Base-by-base conservation (phyloP, 345 rosid species). In the Ceriops zippeliana region DNA sequence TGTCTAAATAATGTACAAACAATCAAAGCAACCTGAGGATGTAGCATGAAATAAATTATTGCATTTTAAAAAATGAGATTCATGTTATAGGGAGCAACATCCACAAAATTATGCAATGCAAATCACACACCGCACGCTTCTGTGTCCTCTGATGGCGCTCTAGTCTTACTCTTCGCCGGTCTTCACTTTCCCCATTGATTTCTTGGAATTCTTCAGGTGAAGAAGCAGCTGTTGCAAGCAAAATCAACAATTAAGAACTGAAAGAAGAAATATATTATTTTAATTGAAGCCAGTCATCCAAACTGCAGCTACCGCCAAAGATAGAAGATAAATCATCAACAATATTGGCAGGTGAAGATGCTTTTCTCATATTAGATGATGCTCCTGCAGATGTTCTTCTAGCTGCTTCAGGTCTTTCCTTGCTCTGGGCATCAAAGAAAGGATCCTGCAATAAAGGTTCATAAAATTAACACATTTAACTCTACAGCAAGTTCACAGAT, bases 81-180 rank as follows among this genome's bases (percentile, higher is more conserved):
- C 27, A 8, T 6, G 26, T 38, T 31, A 61, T 30, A 1, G 24
- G 8, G 6, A 75, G 42, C 31, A 51, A 78, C 42, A 46, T 35
- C 46, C 69, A 65, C 54, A 21, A 64, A 74, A 57, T 61, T 61
- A 67, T 68, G 6, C 35, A 37, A 65, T 42, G 57, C 10, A 56
- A 52, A 76, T 62, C 62, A 77, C 91, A 67, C 83, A 95, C 99
- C 77, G 97, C 98, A 22, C 99, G 91, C 86, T 95, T 97, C 75
- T 91, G 96, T 72, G 98, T 89, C 86, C 98, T 87, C 69, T 88
- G 99, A 69, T 90, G 96, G 75, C 97, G 98, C 67, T 95, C 96
- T 79, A 95, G 76, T 79, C 98, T 84, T 61, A 96, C 97, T 75
- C 86, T 87, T 35, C 98, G 80, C 73, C 99, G 86, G 70, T 95